A percentile compares a stretch with the other conserved stretches of the same genome.
Evolutionary conservation across 2,329 filamentous ascomycete species (phyloP).

Genomic region (Fusarium pseudograminearum): DNA sequence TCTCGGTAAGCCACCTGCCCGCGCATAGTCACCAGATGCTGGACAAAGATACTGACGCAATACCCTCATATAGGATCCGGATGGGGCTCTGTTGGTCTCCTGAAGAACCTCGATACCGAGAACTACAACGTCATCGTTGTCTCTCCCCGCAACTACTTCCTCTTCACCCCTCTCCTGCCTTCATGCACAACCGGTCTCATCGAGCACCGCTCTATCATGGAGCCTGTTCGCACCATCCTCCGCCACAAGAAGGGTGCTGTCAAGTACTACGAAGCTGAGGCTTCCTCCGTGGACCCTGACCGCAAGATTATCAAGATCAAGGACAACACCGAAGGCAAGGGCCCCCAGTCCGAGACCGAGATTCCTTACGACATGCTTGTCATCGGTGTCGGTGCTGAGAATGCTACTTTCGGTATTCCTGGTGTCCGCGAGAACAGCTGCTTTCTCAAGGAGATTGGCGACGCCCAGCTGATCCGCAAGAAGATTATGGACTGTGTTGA

Average conservation of each 20-base stretch:
- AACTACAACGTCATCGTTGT: slow-evolving; percentile 99
- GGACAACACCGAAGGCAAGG: slow-evolving; percentile 94
- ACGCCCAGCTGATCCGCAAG: slow-evolving; percentile 96
- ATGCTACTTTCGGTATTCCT: slow-evolving; percentile 97
- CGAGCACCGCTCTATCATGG: slow-evolving; percentile 99
- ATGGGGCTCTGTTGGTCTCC: slow-evolving; percentile 93
- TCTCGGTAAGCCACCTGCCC: slow-evolving; percentile 72
- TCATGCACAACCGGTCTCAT: slow-evolving; percentile 98
- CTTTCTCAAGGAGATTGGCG: slow-evolving; percentile 98
- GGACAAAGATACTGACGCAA: slow-evolving; percentile 42
- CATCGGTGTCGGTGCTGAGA: slow-evolving; percentile 96
- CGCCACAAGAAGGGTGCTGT: slow-evolving; percentile 93
- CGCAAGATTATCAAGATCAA: slow-evolving; percentile 89
- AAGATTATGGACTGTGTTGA: slow-evolving; percentile 99
- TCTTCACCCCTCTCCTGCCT: slow-evolving; percentile 96
- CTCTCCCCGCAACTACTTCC: slow-evolving; percentile 99
- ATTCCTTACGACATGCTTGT: slow-evolving; percentile 99
- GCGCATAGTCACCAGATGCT: slow-evolving; percentile 20
- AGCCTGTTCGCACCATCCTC: slow-evolving; percentile 95
- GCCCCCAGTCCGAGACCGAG: slow-evolving; percentile 82
- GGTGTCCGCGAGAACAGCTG: slow-evolving; percentile 95
- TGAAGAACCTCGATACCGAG: slow-evolving; percentile 98
- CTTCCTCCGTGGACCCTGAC: slow-evolving; percentile 93
- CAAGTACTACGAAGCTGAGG: slow-evolving; percentile 98
- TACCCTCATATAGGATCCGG: slow-evolving; percentile 76